Base-by-base conservation (phyloP, 1,284 basidiomycete species). In the Mycena sp. region DNA sequence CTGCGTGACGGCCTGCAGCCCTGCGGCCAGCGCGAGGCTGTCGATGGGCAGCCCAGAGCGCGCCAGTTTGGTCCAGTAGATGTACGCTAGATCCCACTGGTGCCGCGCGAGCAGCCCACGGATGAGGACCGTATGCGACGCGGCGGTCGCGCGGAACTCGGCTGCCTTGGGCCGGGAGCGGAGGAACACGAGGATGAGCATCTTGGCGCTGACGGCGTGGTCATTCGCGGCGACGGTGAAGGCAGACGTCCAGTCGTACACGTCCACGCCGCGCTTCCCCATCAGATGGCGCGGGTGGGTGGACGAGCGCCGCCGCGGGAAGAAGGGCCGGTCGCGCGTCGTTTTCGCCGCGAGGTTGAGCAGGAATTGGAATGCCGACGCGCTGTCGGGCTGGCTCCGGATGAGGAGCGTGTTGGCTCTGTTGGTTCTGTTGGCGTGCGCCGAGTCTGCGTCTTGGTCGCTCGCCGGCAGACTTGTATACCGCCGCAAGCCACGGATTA, bases 291-390 rank as follows among this genome's bases (percentile, higher is more conserved):
- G 68, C 28, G 62, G 53, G 26, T 60, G 49, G 35, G 53, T 41
- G 40, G 61, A n/a, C 45, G 53, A 43, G 49, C 61, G 45, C 19
- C 38, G 55, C 40, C 59, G 38, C 30, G 40, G 65, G 26, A 46
- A 28, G n/a, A 64, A 48, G 1, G 51, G 56, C 40, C 54, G 58
- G 25, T 55, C 63, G 19, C 48, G 52, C n/a, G 38, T 54, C 21
- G 67, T 48, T 19, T 43, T 48, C 0, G 43, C 23, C 29, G 66
- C 57, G 21, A 82, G 74, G 2, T 64, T 56, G 6, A 73, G 72
- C 3, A 87, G 80, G 64, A 86, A 85, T n/a, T 74, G 71, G 63
- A 84, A 81, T 1, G 85, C 85, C 16, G 82, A 79, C 11, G 73
- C 71, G 25, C 77, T 73, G 63, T 83, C 77, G 35, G 78, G 67